A percentile compares a stretch with the other conserved stretches of the same genome.
Conservation (phyloP, 2,329 filamentous ascomycete species). For the Calonectria crousiana region DNA sequence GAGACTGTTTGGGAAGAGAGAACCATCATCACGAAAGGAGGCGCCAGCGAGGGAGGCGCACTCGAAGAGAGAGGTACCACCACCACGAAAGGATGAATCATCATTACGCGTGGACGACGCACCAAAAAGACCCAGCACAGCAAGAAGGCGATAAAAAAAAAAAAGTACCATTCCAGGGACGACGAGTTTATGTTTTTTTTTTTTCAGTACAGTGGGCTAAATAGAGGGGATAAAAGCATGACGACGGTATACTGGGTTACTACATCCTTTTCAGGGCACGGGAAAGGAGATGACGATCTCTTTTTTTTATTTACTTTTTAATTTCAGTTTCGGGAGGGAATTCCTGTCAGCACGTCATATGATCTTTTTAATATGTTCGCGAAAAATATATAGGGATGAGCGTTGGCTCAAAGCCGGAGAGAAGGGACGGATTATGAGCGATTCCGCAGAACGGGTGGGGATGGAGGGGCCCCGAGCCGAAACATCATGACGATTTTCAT, state of each 20-base stretch:
- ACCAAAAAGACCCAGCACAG: background rate
- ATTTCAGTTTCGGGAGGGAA: background rate
- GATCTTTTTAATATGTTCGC: background rate
- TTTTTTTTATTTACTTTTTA: background rate
- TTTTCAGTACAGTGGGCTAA: background rate
- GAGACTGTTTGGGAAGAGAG: constrained; percentile 54
- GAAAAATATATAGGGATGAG: background rate
- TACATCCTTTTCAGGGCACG: background rate
- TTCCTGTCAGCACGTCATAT: background rate
- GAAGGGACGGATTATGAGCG: background rate
- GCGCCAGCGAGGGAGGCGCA: background rate
- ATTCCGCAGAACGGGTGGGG: background rate
- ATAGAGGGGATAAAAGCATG: background rate
- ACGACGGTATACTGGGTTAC: background rate
- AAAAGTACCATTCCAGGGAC: background rate
- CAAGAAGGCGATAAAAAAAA: background rate
- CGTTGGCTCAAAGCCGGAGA: background rate
- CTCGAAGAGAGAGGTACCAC: background rate
- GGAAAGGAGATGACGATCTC: background rate
- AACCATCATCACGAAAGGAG: constrained; percentile 13
- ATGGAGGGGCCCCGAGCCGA: background rate
- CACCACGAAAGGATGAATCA: background rate
- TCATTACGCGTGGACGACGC: background rate
- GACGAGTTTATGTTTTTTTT: constrained; percentile 4
- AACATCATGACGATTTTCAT: constrained; percentile 3